Conservation (phyloP, 2,329 filamentous ascomycete genomes). For the Helotiales sp. region DNA sequence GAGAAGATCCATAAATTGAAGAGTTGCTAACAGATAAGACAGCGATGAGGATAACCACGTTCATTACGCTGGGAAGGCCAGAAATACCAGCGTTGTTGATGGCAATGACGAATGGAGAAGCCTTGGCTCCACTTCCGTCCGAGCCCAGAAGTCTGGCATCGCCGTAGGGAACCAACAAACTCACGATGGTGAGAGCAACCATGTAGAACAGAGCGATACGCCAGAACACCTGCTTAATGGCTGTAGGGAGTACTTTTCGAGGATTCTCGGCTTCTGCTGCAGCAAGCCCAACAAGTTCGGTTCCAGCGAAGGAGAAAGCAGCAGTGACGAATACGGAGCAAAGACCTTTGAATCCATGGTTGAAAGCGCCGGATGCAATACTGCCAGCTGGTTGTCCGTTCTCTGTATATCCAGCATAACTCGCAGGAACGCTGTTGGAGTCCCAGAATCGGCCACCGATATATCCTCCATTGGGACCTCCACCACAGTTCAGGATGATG, state of each 20-base stretch:
- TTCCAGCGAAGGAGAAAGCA: conserved; percentile 57
- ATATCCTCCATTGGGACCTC: conserved; percentile 59
- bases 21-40: conserved; percentile 65
- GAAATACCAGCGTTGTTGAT: conserved; percentile 57
- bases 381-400: conserved; percentile 18
- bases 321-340: conserved; percentile 57
- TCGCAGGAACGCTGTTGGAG: conserved; percentile 47
- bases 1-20: conserved; percentile 62
- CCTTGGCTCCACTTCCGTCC: conserved; percentile 44
- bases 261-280: conserved; percentile 58
- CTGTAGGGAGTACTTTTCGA: conserved; percentile 53
- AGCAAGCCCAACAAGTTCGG: conserved; percentile 57
- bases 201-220: conserved; percentile 59
- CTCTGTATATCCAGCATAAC: conserved; percentile 50
- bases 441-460: conserved; percentile 67
- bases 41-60: conserved; percentile 62
- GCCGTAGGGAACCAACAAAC: conserved; percentile 53
- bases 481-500: conserved; percentile 63
- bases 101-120: conserved; percentile 63
- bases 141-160: conserved; percentile 48
- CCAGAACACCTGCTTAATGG: conserved; percentile 60
- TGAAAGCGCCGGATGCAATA: conserved; percentile 46
- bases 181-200: conserved; percentile 56
- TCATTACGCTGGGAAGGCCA: conserved; percentile 62
- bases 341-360: conserved; percentile 56